Percentiles rank a stretch among this genome's conserved stretches.
These are phyloP conservation scores for Lecanicillium sp. DNA, from an alignment of 2,329 filamentous ascomycete genomes.

Conservation along the genomic window DNA sequence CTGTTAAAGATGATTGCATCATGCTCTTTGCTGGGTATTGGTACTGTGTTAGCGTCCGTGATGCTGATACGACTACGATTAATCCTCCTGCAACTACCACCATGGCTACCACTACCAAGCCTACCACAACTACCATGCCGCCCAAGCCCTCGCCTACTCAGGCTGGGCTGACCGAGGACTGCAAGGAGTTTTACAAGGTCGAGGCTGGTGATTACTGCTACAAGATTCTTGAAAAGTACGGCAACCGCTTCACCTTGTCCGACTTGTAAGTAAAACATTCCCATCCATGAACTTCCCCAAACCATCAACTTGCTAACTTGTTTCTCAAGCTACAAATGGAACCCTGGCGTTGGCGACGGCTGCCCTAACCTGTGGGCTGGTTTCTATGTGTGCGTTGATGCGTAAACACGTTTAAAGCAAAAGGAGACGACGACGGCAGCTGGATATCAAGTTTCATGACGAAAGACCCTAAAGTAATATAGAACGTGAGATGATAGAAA, in stretches of 20 bases:
- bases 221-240: conserved; percentile 7
- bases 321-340: conserved; percentile 19
- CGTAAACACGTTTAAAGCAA: neutral
- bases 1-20: conserved; percentile 4
- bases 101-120: neutral
- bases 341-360: conserved; percentile 7
- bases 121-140: conserved; percentile 4
- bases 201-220: conserved; percentile 10
- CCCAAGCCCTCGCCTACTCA: conserved; percentile 8
- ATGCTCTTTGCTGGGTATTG: conserved; percentile 5
- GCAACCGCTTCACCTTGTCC: conserved; percentile 20
- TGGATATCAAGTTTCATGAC: neutral
- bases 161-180: conserved; percentile 5
- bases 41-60: conserved; percentile 5
- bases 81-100: neutral
- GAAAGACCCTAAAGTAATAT: no score
- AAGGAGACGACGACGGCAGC: neutral
- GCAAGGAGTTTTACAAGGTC: conserved; percentile 11
- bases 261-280: conserved; percentile 9
- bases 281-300: neutral
- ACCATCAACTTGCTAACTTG: neutral
- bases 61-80: no score
- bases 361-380: conserved; percentile 9
- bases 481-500: no score
- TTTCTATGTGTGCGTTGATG: conserved; percentile 19